A percentile compares a stretch with the other conserved stretches of the same genome.
Conservation (phyloP, 1,284 basidiomycete genomes). For the Wallemia hederae region DNA sequence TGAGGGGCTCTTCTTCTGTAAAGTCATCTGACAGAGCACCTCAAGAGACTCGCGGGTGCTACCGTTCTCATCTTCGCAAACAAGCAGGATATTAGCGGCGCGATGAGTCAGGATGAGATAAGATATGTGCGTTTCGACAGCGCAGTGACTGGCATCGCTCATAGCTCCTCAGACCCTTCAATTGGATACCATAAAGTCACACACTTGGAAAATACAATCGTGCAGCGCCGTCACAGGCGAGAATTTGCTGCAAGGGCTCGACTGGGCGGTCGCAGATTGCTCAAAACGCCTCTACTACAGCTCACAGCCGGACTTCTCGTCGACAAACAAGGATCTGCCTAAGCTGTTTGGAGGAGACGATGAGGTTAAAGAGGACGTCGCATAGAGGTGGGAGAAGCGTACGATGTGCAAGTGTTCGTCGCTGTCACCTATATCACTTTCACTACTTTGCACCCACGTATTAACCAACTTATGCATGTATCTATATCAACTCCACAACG, state of each 20-base stretch:
- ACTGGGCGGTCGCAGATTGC: constrained; percentile 84
- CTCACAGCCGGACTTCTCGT: neutral
- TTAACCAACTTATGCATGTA: too few relatives aligned
- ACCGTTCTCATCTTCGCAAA: constrained; percentile 94
- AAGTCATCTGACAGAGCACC: constrained; percentile 4
- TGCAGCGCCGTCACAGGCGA: constrained; percentile 75
- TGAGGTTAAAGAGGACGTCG: too few relatives aligned
- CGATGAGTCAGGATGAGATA: constrained; percentile 56
- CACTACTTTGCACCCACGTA: too few relatives aligned
- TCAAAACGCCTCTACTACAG: constrained; percentile 25
- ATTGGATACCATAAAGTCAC: constrained; percentile 44
- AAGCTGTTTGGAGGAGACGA: too few relatives aligned
- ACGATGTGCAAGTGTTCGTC: too few relatives aligned
- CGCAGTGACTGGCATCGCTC: constrained; percentile 3
- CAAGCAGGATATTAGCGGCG: constrained; percentile 81
- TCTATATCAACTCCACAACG: too few relatives aligned
- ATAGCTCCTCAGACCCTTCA: constrained; percentile 31
- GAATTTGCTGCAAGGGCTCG: constrained; percentile 54
- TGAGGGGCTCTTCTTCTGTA: constrained; percentile 20
- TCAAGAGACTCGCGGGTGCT: constrained; percentile 63
- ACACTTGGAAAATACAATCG: constrained; percentile 66
- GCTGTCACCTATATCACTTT: too few relatives aligned
- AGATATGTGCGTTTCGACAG: constrained; percentile 29
- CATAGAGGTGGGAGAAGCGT: too few relatives aligned
- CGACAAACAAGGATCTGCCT: neutral